Base-by-base conservation (phyloP, 169 alveolate genomes). In the Cryptosporidium viatorum region DNA sequence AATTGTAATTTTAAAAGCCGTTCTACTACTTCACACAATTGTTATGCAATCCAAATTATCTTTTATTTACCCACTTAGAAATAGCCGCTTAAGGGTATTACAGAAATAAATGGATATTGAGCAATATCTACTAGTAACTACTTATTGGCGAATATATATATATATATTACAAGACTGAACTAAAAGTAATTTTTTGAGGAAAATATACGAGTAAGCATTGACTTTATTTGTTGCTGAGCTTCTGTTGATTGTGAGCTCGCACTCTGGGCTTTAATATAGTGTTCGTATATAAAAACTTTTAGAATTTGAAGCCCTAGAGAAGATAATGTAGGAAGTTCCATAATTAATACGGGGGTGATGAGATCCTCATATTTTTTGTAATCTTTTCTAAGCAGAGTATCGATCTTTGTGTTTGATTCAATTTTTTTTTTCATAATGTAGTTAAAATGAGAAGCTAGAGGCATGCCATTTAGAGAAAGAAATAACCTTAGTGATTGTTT, bases 1-100 rank as follows among this genome's bases (percentile, higher is more conserved):
- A 29, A n/a, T 73, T 29, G 2, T 33, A 23, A 50, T 70, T 23
- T 29, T 0, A 16, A 12, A 39, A 5, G 33, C 2, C 16, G 21
- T 16, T 71, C 50, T 29, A 8, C 33, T 23, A 16, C 48, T 45
- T 18, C 62, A 71, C 69, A 50, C 85, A 71, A 26, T n/a, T 50
- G n/a, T 39, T 50, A 26, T 58, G 70, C 60, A 73, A 55, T 73
- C 86, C 58, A n/a, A 35, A 69, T 69, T 45, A 52, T 73, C 86
- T 37, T 31, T 23, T 16, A 18, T 39, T 5, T 41, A 60, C 86
- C 86, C 86, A 73, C 86, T 73, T 73, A 33, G 16, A 51, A 33
- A 37, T 52, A 58, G 55, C 86, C 86, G 86, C 86, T 73, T 51
- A 55, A n/a, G n/a, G 37, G 70, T 33, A 73, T 73, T 48, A 21